Conservation (phyloP, 495 filamentous ascomycete genomes). For the Penicillium alfredii region DNA sequence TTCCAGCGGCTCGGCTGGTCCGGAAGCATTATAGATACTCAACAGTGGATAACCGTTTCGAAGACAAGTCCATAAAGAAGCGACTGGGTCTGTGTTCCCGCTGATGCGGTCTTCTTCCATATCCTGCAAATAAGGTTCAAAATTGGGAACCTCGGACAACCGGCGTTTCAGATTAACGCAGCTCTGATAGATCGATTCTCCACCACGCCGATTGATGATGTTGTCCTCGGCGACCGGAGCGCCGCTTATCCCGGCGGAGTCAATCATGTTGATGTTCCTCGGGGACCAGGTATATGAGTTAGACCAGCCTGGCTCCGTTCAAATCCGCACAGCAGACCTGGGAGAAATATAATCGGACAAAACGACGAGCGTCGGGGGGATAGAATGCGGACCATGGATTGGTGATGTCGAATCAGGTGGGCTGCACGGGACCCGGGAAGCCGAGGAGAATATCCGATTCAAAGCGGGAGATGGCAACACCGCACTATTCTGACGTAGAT, state of each 20-base stretch:
- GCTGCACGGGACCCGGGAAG: constrained; percentile 61
- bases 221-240: constrained; percentile 71
- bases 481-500: too few relatives aligned
- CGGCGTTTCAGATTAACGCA: constrained; percentile 78
- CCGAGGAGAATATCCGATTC: too few relatives aligned
- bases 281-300: constrained; percentile 15
- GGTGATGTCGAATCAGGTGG: constrained; percentile 55
- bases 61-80: constrained; percentile 83
- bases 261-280: constrained; percentile 33
- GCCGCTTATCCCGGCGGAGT: constrained; percentile 35
- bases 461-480: too few relatives aligned
- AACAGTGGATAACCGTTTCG: constrained; percentile 79
- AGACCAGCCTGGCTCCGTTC: constrained; percentile 28
- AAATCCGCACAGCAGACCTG: constrained; percentile 39
- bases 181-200: constrained; percentile 92
- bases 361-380: constrained; percentile 26
- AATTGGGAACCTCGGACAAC: constrained; percentile 74
- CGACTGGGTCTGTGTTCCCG: constrained; percentile 74
- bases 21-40: constrained; percentile 79
- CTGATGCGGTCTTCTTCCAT: constrained; percentile 54
- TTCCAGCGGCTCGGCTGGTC: constrained; percentile 56
- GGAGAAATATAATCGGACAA: constrained; percentile 13
- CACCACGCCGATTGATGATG: constrained; percentile 91
- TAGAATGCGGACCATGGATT: constrained; percentile 33
- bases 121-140: constrained; percentile 62